Conservation (phyloP, 179 eudicot species). For the Heliamphora pulchella region DNA sequence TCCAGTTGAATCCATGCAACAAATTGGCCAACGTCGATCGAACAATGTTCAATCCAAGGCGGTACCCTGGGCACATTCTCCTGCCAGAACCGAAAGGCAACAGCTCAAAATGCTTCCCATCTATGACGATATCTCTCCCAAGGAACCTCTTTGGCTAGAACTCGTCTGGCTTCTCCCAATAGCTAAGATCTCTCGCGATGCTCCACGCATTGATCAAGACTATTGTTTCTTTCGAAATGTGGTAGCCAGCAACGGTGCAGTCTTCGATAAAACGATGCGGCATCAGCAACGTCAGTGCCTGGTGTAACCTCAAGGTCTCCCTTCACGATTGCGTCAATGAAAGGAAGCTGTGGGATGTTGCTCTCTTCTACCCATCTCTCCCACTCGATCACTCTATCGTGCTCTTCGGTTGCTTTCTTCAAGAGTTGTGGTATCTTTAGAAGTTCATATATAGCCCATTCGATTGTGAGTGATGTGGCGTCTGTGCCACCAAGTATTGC, state of each 20-base stretch:
- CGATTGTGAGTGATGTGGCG: no score
- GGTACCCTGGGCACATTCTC: background rate
- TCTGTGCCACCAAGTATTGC: constrained; percentile 39
- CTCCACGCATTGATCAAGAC: no score
- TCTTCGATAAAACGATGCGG: constrained; percentile 25
- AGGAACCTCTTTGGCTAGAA: constrained; percentile 36
- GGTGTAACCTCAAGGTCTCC: background rate
- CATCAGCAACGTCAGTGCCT: background rate
- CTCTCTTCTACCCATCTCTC: constrained; percentile 43
- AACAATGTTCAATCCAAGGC: background rate
- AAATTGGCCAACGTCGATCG: background rate
- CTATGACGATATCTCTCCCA: constrained; percentile 18
- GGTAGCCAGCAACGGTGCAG: constrained; percentile 29
- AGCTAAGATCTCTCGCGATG: constrained; percentile 22
- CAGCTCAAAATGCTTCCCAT: constrained; percentile 32
- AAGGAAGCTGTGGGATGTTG: constrained; percentile 39
- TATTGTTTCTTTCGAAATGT: constrained; percentile 24
- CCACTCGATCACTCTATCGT: constrained; percentile 36
- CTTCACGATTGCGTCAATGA: constrained; percentile 24
- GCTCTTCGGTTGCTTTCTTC: constrained; percentile 32
- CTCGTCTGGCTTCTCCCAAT: constrained; percentile 30
- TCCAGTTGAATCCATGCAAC: constrained; percentile 5
- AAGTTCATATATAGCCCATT: constrained; percentile 18
- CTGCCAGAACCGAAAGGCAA: constrained; percentile 11
- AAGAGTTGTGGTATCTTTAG: constrained; percentile 12